Conservation (phyloP, 441 rosid genomes). For the Adansonia grandidieri region DNA sequence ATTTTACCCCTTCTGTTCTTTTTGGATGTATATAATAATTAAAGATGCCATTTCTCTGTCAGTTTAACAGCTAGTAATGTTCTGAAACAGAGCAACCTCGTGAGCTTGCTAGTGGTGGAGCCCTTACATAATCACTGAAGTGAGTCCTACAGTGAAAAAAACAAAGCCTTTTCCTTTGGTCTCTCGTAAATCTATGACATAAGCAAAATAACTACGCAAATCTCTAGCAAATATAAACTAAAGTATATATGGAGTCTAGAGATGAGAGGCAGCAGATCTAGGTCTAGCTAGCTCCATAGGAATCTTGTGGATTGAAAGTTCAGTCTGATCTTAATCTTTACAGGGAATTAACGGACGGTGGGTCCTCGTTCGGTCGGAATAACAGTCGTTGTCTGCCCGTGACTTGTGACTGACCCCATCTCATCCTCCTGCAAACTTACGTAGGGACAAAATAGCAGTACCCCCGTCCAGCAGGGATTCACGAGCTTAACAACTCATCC, state of each 20-base stretch:
- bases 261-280: background rate
- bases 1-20: background rate
- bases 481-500: slow-evolving; percentile 20
- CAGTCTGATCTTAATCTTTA: background rate
- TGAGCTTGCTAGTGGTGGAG: slow-evolving; percentile 32
- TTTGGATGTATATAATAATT: background rate
- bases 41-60: background rate
- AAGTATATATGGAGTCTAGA: background rate
- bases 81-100: slow-evolving; percentile 26
- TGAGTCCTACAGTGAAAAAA: background rate
- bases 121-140: slow-evolving; percentile 5
- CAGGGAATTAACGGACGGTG: background rate
- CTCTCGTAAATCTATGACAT: background rate
- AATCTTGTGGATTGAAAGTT: background rate
- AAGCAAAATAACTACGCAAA: background rate
- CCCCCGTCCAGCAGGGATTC: slow-evolving; percentile 16
- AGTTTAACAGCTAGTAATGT: slow-evolving; percentile 1
- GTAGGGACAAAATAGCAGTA: slow-evolving; percentile 15
- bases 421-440: slow-evolving; percentile 32
- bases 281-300: background rate
- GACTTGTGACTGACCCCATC: slow-evolving; percentile 45
- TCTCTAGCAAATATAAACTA: background rate
- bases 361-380: background rate
- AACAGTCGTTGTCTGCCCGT: slow-evolving; percentile 35
- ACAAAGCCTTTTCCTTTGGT: background rate